These are phyloP conservation scores for Pseudocercospora vitis DNA, from an alignment of 2,329 filamentous ascomycete genomes.

Conservation along the genomic window DNA sequence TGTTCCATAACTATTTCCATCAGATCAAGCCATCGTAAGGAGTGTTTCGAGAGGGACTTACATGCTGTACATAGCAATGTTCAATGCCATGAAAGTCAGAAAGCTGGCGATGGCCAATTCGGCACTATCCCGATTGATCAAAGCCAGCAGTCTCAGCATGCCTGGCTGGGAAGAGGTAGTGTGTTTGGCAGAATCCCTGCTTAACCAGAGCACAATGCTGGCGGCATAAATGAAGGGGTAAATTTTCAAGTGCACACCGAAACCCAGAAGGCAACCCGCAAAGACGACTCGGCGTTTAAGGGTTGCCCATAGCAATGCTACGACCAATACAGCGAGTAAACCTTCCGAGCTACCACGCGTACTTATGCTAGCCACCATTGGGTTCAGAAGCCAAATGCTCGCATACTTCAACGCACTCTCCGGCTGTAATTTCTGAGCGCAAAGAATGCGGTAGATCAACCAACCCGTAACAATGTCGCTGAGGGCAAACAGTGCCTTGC, in stretches of 20 bases:
- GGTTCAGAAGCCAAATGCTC: conserved; percentile 90
- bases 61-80: conserved; percentile 73
- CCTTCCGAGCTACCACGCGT: conserved; percentile 94
- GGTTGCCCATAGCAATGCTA: conserved; percentile 80
- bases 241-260: conserved; percentile 96
- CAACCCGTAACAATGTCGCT: conserved; percentile 84
- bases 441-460: conserved; percentile 63
- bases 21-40: conserved; percentile 11
- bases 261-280: conserved; percentile 73
- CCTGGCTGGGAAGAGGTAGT: neutral
- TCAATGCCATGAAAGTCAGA: conserved; percentile 70
- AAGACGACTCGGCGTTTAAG: conserved; percentile 61
- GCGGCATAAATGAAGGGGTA: conserved; percentile 96
- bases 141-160: conserved; percentile 24
- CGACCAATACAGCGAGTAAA: conserved; percentile 78
- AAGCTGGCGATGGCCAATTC: conserved; percentile 65
- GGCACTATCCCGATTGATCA: conserved; percentile 47
- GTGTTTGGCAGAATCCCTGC: neutral
- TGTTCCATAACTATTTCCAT: conserved; percentile 63
- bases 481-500: conserved; percentile 81
- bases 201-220: conserved; percentile 76
- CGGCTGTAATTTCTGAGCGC: conserved; percentile 45
- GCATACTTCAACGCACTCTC: conserved; percentile 70
- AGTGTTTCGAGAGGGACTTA: conserved; percentile 45
- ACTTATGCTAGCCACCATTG: conserved; percentile 97